Conservation (phyloP, 2,329 filamentous ascomycete species). For the Colletotrichum musae region DNA sequence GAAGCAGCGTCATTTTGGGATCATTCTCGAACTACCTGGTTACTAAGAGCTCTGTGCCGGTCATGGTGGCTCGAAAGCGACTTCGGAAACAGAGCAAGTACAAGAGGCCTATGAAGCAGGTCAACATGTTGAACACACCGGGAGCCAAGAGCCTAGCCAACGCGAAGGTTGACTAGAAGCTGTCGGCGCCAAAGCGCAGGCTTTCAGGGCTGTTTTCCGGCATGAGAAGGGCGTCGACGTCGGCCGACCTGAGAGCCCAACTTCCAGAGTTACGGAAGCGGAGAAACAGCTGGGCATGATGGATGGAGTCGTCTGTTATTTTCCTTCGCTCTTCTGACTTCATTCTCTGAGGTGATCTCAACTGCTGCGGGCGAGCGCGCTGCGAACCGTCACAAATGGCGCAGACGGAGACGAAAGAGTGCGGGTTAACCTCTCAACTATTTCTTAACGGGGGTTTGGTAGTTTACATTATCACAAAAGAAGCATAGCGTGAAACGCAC, state of each 20-base stretch:
- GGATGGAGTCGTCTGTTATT: not conserved
- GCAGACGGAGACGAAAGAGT: not conserved
- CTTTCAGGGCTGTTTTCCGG: slow-evolving; percentile 14
- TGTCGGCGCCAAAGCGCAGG: slow-evolving; percentile 29
- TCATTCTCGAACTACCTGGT: slow-evolving; percentile 98
- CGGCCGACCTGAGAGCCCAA: not conserved
- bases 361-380: not conserved
- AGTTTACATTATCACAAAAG: slow-evolving; percentile 20
- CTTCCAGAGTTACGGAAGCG: slow-evolving; percentile 1
- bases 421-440: slow-evolving; percentile 4
- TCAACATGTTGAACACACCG: slow-evolving; percentile 85
- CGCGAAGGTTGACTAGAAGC: slow-evolving; percentile 79
- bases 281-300: slow-evolving; percentile 11
- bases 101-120: slow-evolving; percentile 79
- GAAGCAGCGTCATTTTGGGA: slow-evolving; percentile 85
- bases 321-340: not conserved
- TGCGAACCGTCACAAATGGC: too few species aligned
- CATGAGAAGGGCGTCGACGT: slow-evolving; percentile 10
- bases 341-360: not conserved
- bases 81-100: slow-evolving; percentile 89
- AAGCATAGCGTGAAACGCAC: slow-evolving; percentile 16
- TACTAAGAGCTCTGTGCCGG: slow-evolving; percentile 94
- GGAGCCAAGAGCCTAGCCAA: slow-evolving; percentile 75
- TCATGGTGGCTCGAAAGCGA: slow-evolving; percentile 97
- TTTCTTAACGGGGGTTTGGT: not conserved